These are phyloP conservation scores for Arachnomyces sp. DNA, from an alignment of 2,329 filamentous ascomycete genomes.

Conservation along the genomic window DNA sequence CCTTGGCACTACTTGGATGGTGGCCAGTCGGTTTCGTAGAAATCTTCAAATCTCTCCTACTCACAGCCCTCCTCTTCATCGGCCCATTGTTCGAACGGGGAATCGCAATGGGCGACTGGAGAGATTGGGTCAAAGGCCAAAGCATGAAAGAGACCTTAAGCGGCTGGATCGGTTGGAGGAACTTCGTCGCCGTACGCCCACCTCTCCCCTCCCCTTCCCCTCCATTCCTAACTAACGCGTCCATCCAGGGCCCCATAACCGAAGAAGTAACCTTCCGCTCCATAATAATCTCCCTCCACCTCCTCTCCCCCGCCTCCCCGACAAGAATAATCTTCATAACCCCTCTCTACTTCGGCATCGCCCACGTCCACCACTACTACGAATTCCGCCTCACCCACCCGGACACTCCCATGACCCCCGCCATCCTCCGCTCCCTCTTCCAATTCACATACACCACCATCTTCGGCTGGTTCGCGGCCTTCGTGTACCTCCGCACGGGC, in stretches of 20 bases:
- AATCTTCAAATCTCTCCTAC: conserved; percentile 52
- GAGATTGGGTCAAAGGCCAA: conserved; percentile 50
- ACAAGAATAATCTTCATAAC: conserved; percentile 64
- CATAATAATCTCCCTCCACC: conserved; percentile 70
- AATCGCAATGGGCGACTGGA: conserved; percentile 63
- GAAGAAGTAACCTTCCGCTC: conserved; percentile 93
- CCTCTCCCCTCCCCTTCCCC: conserved; percentile 11
- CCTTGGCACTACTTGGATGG: conserved; percentile 65
- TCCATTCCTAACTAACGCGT: conserved; percentile 1
- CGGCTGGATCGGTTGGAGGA: conserved; percentile 78
- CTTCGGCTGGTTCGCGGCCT: conserved; percentile 89
- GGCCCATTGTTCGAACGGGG: conserved; percentile 77
- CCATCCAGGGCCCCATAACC: conserved; percentile 64
- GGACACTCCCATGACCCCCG: conserved; percentile 52
- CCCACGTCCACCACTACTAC: conserved; percentile 92
- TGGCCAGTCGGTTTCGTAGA: conserved; percentile 67
- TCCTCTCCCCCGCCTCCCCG: conserved; percentile 56
- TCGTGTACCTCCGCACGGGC: conserved; percentile 77
- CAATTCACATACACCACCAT: conserved; percentile 87
- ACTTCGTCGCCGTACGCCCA: conserved; percentile 67
- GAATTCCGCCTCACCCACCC: conserved; percentile 81
- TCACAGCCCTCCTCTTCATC: conserved; percentile 71
- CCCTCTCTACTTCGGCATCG: conserved; percentile 83
- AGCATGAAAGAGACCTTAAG: conserved; percentile 53
- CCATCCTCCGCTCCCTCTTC: conserved; percentile 63